Percentiles rank a stretch among this genome's conserved stretches.
Evolutionary conservation across 2,329 filamentous ascomycete species (phyloP).

Genomic region (Ophiobolus disseminans): DNA sequence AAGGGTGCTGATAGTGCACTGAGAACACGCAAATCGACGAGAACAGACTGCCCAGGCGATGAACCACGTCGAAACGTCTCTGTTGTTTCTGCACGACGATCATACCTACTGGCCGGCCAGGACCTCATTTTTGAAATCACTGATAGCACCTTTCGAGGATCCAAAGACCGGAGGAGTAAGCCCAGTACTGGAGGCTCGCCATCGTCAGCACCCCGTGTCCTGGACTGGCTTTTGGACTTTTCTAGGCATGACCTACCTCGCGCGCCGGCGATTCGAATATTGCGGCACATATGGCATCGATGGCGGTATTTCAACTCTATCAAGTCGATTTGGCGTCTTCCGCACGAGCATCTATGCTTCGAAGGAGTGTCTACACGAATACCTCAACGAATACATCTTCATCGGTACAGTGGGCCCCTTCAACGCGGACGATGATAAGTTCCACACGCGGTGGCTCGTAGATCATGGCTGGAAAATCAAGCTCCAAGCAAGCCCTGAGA

Average conservation of each 20-base stretch:
- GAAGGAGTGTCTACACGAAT: slow-evolving; percentile 5
- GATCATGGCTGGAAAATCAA: slow-evolving; percentile 41
- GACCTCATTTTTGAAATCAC: slow-evolving; percentile 48
- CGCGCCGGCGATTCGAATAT: slow-evolving; percentile 2
- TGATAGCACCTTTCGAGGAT: slow-evolving; percentile 50
- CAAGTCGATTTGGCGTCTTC: slow-evolving; percentile 8
- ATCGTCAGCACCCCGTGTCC: background rate
- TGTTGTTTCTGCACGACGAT: slow-evolving; percentile 61
- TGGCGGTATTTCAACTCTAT: background rate
- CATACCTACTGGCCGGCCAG: slow-evolving; percentile 59
- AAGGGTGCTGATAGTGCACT: slow-evolving; percentile 17
- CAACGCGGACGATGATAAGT: slow-evolving; percentile 68
- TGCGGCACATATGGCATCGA: slow-evolving; percentile 9
- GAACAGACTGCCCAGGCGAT: slow-evolving; percentile 56
- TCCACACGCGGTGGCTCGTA: slow-evolving; percentile 62
- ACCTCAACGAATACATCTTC: slow-evolving; percentile 19
- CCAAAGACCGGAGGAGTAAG: slow-evolving; percentile 16
- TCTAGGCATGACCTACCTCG: slow-evolving; percentile 5
- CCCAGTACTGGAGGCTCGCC: background rate
- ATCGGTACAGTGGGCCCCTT: slow-evolving; percentile 57
- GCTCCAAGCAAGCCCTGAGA: slow-evolving; percentile 61
- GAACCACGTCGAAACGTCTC: slow-evolving; percentile 44
- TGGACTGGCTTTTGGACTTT: slow-evolving; percentile 1
- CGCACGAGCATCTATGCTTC: slow-evolving; percentile 2
- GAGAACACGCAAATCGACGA: slow-evolving; percentile 55